Evolutionary conservation across 371 early-diverging fungal species (phyloP), one percentile per base, ranked within the genome.

Genomic region (Apophysomyces sp.): DNA sequence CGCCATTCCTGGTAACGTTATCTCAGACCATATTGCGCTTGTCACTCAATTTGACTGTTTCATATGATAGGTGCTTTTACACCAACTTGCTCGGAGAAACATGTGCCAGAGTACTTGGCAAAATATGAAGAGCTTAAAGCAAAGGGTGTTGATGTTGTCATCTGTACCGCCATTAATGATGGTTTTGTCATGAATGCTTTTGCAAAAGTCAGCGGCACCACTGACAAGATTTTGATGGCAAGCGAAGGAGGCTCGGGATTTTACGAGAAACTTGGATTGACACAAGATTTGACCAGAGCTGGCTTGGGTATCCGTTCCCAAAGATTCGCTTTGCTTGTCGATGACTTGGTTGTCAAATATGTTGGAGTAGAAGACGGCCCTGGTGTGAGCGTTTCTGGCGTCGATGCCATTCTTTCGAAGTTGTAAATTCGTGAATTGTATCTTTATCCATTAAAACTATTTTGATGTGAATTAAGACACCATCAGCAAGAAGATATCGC

Each of bases 111-210:
- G 26, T 85, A 78, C 63, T 62, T 85, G 44, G 55, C 67, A 30
- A 69, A 73, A 26, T 77, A 74, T 51, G 78, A 74, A 55, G 84
- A 85, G 15, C 68, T 92, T 30, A 84, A 85, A 63, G 63, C 72
- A 57, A 88, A 88, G 74, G 91, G 91, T 49, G 84, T 89, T 31
- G 89, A 87, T 57, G 74, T 77, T 18, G 79, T 92, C 31, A 78
- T 86, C 15, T 87, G 86, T 67, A 60, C 87, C 52, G 73, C 86
- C 21, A 72, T 77, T 12, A 76, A 77, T 55, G 90, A 89, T 72
- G 84, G 74, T 27, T 88, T 87, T 65, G 90, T 92, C 39, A 85
- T 89, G 88, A 79, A 88, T 71, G 92, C 91, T 11, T 93, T 91
- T 82, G 93, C 89, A 44, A 84, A 87, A 71, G 74, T 76, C 55